phyloP scores from a whole-genome alignment of 2,329 filamentous ascomycete genomes.

The Botryotinia convoluta region DNA sequence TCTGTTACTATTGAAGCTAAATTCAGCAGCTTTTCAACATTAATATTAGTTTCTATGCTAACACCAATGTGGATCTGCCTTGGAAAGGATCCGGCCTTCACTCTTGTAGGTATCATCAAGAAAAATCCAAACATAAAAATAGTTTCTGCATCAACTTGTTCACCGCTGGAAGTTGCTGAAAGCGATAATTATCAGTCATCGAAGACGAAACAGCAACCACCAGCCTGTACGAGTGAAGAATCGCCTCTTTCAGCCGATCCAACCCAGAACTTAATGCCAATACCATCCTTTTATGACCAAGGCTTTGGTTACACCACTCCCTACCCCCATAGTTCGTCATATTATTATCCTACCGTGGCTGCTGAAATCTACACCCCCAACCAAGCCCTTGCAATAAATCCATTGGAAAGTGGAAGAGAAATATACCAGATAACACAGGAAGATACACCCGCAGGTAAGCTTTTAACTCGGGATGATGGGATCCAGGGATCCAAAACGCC shows the following conservation, averaged over 20 bases:
- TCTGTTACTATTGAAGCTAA: neutral
- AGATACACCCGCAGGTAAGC: no score
- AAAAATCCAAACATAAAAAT: neutral
- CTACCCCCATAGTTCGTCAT: accelerated
- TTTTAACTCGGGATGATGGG: neutral
- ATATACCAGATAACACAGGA: no score
- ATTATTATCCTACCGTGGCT: no score
- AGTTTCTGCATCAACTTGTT: accelerated
- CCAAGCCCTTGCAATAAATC: no score
- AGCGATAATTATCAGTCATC: neutral
- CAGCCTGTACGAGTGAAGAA: no score
- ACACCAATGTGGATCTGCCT: neutral
- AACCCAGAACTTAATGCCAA: neutral
- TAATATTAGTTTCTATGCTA: neutral
- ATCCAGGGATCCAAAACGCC: neutral
- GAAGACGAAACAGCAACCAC: neutral
- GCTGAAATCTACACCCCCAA: no score
- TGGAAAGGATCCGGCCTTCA: neutral
- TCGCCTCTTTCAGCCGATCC: neutral
- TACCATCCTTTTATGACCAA: accelerated
- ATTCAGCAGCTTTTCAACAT: neutral
- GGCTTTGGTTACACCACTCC: neutral
- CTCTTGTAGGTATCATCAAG: neutral
- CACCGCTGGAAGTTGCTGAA: neutral
- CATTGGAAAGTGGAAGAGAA: no score